phyloP scores from a whole-genome alignment of 306 rosid species.

The Sindora glabra region DNA sequence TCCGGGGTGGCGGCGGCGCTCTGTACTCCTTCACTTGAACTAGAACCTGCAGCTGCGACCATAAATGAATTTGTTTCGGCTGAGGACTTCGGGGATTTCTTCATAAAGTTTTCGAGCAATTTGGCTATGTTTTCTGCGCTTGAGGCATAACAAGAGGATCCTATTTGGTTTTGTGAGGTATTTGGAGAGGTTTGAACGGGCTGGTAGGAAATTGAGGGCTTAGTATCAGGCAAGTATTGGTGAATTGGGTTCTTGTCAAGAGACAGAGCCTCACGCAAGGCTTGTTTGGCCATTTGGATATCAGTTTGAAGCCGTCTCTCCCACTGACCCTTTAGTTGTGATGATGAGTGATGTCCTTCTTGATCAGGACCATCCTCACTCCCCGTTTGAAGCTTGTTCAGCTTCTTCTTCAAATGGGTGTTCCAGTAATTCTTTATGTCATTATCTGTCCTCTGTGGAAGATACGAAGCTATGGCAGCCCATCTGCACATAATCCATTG shows the following conservation, averaged over 20 bases:
- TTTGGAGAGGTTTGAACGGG: background rate
- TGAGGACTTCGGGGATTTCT: slow-evolving; percentile 36
- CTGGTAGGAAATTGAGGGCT: slow-evolving; percentile 19
- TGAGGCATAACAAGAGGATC: slow-evolving; percentile 57
- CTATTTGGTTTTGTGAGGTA: slow-evolving; percentile 4
- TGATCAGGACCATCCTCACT: slow-evolving; percentile 5
- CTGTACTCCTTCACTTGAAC: slow-evolving; percentile 48
- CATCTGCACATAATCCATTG: too few species aligned
- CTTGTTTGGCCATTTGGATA: slow-evolving; percentile 80
- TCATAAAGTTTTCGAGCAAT: slow-evolving; percentile 72
- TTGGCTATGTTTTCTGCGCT: slow-evolving; percentile 66
- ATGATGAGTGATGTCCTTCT: slow-evolving; percentile 14
- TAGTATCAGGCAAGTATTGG: slow-evolving; percentile 8
- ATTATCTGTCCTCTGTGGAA: slow-evolving; percentile 60
- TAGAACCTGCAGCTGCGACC: slow-evolving; percentile 13
- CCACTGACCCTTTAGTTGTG: slow-evolving; percentile 77
- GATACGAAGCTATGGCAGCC: slow-evolving; percentile 77
- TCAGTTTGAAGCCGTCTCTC: slow-evolving; percentile 91
- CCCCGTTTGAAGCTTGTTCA: slow-evolving; percentile 20
- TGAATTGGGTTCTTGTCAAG: slow-evolving; percentile 29
- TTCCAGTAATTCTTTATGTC: slow-evolving; percentile 67
- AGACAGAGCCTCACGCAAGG: slow-evolving; percentile 76
- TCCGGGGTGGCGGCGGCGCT: slow-evolving; percentile 33
- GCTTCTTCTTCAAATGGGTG: slow-evolving; percentile 57
- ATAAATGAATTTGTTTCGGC: slow-evolving; percentile 6